A percentile compares a stretch with the other conserved stretches of the same genome.
Evolutionary conservation across 1,284 basidiomycete genomes (phyloP).

Genomic region (Pseudozyma tsukubaensis): DNA sequence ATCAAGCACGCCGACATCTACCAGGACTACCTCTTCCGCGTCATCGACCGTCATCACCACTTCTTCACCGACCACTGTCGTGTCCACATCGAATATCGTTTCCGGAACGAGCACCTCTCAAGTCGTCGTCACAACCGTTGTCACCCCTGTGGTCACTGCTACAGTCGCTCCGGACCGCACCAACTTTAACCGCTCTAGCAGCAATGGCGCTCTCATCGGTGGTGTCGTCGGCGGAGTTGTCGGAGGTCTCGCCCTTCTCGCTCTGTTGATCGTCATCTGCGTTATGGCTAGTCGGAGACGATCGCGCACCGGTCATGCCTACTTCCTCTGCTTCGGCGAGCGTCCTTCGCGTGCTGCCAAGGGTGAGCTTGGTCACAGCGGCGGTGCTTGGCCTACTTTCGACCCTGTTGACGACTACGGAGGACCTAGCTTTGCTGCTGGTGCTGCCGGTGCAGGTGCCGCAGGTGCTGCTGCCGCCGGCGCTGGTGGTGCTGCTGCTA

Average conservation of each 20-base stretch:
- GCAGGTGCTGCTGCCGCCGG: slow-evolving; percentile 4
- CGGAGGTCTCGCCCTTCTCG: slow-evolving; percentile 51
- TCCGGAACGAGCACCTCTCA: slow-evolving; percentile 45
- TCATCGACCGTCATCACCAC: slow-evolving; percentile 35
- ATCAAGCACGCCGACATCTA: slow-evolving; percentile 23
- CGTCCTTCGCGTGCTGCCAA: slow-evolving; percentile 36
- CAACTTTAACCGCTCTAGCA: slow-evolving; percentile 26
- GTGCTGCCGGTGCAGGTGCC: slow-evolving; percentile 22
- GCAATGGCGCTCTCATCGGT: slow-evolving; percentile 58
- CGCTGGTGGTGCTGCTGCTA: slow-evolving; percentile 28
- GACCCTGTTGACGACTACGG: slow-evolving; percentile 47
- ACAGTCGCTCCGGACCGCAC: slow-evolving; percentile 22
- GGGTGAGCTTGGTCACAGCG: slow-evolving; percentile 37
- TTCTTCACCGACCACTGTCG: slow-evolving; percentile 35
- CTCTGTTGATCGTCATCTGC: slow-evolving; percentile 45
- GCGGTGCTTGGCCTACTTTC: slow-evolving; percentile 57
- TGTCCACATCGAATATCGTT: slow-evolving; percentile 37
- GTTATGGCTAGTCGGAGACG: slow-evolving; percentile 40
- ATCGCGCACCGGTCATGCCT: slow-evolving; percentile 54
- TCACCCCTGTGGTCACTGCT: slow-evolving; percentile 40
- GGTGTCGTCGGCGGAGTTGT: slow-evolving; percentile 62
- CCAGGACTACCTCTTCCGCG: slow-evolving; percentile 17
- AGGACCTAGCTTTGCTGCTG: slow-evolving; percentile 18
- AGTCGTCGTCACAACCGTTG: slow-evolving; percentile 31
- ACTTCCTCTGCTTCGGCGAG: slow-evolving; percentile 59